phyloP scores from a whole-genome alignment of 1,139 yeast genomes.

The Saccharomyces hybrid region DNA sequence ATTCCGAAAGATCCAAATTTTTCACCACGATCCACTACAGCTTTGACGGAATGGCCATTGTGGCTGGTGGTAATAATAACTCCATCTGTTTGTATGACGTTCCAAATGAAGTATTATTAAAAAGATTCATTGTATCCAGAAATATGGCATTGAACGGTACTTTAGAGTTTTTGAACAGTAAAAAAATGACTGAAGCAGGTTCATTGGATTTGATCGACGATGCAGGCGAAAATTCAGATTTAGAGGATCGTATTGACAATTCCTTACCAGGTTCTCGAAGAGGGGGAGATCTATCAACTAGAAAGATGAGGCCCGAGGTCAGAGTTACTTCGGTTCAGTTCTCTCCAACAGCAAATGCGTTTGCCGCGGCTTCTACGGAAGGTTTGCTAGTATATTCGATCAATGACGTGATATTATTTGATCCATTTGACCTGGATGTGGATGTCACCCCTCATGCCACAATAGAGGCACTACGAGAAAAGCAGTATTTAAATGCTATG shows the following conservation, averaged over 20 bases:
- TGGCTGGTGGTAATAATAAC: conserved; percentile 92
- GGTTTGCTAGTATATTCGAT: conserved; percentile 80
- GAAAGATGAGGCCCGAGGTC: conserved; percentile 72
- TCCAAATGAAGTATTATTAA: conserved; percentile 75
- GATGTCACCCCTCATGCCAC: conserved; percentile 85
- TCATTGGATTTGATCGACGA: conserved; percentile 75
- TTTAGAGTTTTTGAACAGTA: conserved; percentile 65
- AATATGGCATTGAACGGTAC: conserved; percentile 94
- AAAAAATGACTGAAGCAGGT: conserved; percentile 82
- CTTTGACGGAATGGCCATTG: conserved; percentile 78
- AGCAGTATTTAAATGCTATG: conserved; percentile 70
- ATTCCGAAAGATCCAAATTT: conserved; percentile 75
- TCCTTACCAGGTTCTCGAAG: conserved; percentile 82
- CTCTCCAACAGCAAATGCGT: conserved; percentile 86
- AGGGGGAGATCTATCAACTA: conserved; percentile 72
- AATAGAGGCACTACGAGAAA: conserved; percentile 52
- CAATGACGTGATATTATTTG: conserved; percentile 70
- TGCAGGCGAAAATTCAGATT: conserved; percentile 78
- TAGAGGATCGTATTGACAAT: conserved; percentile 71
- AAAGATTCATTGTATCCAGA: conserved; percentile 73
- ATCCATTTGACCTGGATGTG: conserved; percentile 90
- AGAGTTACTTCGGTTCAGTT: conserved; percentile 71
- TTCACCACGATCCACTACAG: conserved; percentile 79
- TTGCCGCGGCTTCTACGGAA: conserved; percentile 94
- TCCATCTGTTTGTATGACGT: conserved; percentile 88